Percentiles rank a stretch among this genome's conserved stretches.
phyloP scores from a whole-genome alignment of 1,139 yeast genomes.

The Yamadazyma dendronema region DNA sequence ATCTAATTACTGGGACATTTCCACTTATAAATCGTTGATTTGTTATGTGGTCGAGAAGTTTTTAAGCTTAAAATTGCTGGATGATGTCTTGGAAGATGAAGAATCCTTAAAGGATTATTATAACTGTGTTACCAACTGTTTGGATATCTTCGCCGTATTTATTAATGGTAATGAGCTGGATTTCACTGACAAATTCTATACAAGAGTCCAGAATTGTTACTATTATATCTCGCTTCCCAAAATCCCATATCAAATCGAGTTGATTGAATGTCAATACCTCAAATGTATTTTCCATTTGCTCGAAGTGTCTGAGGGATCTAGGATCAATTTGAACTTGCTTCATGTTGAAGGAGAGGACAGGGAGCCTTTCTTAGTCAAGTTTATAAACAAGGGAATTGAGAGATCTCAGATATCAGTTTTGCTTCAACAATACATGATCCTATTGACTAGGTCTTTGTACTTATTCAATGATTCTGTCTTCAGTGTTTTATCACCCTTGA shows the following conservation, averaged over 20 bases:
- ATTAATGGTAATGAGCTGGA: slow-evolving; percentile 57
- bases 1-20: slow-evolving; percentile 50
- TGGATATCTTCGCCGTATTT: slow-evolving; percentile 44
- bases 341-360: slow-evolving; percentile 32
- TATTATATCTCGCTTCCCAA: slow-evolving; percentile 18
- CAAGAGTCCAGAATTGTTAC: slow-evolving; percentile 27
- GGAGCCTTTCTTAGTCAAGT: slow-evolving; percentile 32
- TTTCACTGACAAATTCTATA: slow-evolving; percentile 39
- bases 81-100: slow-evolving; percentile 20
- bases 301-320: slow-evolving; percentile 30
- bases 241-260: slow-evolving; percentile 24
- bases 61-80: slow-evolving; percentile 28
- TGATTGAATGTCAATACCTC: slow-evolving; percentile 28
- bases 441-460: slow-evolving; percentile 45
- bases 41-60: slow-evolving; percentile 49
- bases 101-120: slow-evolving; percentile 23
- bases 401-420: slow-evolving; percentile 35
- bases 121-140: slow-evolving; percentile 26
- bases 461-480: slow-evolving; percentile 51
- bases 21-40: slow-evolving; percentile 61
- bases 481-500: slow-evolving; percentile 48
- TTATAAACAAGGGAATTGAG: slow-evolving; percentile 40
- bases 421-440: slow-evolving; percentile 46
- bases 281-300: slow-evolving; percentile 31
- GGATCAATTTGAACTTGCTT: slow-evolving; percentile 29